phyloP scores from a whole-genome alignment of 108 stramenopile genomes.

The Skeletonema costatum region DNA sequence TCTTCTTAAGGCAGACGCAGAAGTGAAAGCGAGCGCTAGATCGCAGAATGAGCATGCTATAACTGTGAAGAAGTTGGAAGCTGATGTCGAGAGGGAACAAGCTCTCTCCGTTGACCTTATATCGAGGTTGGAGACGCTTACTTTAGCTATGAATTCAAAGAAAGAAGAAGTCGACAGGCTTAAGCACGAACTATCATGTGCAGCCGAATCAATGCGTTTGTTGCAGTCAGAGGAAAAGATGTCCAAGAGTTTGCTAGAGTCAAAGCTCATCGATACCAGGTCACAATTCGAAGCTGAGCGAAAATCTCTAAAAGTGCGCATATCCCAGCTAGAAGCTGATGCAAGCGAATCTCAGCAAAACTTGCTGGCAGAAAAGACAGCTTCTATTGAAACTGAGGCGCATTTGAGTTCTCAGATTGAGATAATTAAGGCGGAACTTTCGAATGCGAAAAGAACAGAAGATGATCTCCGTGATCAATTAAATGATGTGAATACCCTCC shows the following conservation, averaged over 20 bases:
- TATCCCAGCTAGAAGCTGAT: slow-evolving; percentile 1
- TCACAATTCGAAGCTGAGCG: slow-evolving; percentile 3
- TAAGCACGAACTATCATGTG: neutral
- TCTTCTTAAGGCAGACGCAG: neutral
- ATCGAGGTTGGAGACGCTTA: slow-evolving; percentile 3
- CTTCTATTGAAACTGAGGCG: slow-evolving; percentile 1
- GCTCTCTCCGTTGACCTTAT: neutral
- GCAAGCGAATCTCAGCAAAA: neutral
- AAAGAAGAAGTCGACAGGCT: slow-evolving; percentile 6
- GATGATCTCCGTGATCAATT: neutral
- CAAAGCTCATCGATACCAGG: slow-evolving; percentile 1
- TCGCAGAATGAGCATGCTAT: neutral
- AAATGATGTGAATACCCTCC: neutral
- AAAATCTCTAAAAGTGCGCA: neutral
- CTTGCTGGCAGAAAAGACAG: neutral
- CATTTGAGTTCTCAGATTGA: slow-evolving; percentile 2
- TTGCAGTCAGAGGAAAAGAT: slow-evolving; percentile 5
- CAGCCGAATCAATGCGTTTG: slow-evolving; percentile 2
- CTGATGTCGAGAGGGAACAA: neutral
- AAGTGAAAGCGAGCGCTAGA: neutral
- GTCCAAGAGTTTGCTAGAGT: neutral
- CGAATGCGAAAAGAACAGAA: neutral
- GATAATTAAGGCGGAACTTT: neutral
- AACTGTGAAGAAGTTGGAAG: neutral
- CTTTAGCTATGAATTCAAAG: slow-evolving; percentile 7